Conservation (phyloP, 2,329 filamentous ascomycete species). For the Gaeumannomyces sp. region DNA sequence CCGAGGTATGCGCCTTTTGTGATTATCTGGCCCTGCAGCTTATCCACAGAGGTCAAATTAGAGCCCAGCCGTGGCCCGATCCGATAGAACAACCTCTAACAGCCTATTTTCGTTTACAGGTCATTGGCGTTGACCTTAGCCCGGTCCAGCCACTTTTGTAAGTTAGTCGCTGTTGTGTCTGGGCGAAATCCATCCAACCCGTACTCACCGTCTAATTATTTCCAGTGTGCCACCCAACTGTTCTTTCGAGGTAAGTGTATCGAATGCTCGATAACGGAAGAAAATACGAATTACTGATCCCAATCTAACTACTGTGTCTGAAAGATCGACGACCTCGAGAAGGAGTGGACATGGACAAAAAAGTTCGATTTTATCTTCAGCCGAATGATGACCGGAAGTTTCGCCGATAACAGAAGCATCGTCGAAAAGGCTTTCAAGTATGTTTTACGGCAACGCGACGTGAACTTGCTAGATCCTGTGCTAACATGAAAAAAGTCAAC, state of each 20-base stretch:
- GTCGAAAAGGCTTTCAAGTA: constrained; percentile 17
- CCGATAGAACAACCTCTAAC: neutral
- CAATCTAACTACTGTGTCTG: neutral
- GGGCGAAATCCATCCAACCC: neutral
- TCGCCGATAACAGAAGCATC: constrained; percentile 15
- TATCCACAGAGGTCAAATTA: neutral
- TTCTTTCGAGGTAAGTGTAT: constrained; percentile 10
- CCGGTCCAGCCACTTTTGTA: constrained; percentile 19
- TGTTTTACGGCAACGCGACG: neutral
- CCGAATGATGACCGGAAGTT: constrained; percentile 17
- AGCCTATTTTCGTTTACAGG: constrained; percentile 3
- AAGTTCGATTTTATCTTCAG: constrained; percentile 18
- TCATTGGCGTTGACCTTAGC: constrained; percentile 19
- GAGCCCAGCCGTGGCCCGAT: no score
- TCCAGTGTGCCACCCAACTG: constrained; percentile 11
- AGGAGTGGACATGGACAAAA: constrained; percentile 18
- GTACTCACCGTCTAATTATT: neutral
- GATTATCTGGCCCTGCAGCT: neutral
- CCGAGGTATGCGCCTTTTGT: constrained; percentile 9
- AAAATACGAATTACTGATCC: neutral
- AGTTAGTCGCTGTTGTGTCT: neutral
- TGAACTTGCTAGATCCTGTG: no score
- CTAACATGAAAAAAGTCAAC: constrained; percentile 11
- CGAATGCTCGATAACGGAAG: no score
- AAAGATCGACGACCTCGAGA: constrained; percentile 19